phyloP scores from a whole-genome alignment of 345 rosid species.

The Sonneratia caseolaris region DNA sequence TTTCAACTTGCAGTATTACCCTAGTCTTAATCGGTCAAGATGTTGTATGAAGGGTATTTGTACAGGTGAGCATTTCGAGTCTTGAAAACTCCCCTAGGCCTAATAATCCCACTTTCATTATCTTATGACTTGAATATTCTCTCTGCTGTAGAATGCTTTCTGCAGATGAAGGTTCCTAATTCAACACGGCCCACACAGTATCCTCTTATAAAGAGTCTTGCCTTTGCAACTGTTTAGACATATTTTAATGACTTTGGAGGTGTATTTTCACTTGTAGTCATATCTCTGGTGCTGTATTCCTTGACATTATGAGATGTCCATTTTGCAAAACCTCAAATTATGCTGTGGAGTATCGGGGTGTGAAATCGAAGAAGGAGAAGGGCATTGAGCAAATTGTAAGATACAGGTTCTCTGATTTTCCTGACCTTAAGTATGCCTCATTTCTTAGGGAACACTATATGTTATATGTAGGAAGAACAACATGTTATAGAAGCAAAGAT shows the following conservation, averaged over 20 bases:
- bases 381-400: conserved; percentile 95
- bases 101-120: not conserved
- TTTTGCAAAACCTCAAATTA: conserved; percentile 94
- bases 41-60: conserved; percentile 97
- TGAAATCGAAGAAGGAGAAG: conserved; percentile 87
- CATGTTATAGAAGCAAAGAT: conserved; percentile 94
- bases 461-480: conserved; percentile 68
- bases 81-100: not conserved
- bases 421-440: not conserved
- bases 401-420: not conserved
- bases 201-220: conserved; percentile 34
- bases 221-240: not conserved
- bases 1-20: conserved; percentile 52
- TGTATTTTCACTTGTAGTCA: not conserved
- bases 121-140: not conserved
- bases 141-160: conserved; percentile 76
- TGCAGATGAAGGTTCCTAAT: conserved; percentile 98
- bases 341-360: conserved; percentile 94
- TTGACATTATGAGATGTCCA: conserved; percentile 77
- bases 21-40: conserved; percentile 92
- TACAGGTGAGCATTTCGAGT: conserved; percentile 45
- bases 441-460: not conserved
- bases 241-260: not conserved
- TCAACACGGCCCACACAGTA: conserved; percentile 94
- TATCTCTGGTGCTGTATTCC: conserved; percentile 20